These are phyloP conservation scores for Prunus mume DNA, from an alignment of 306 rosid genomes.

Conservation along the genomic window DNA sequence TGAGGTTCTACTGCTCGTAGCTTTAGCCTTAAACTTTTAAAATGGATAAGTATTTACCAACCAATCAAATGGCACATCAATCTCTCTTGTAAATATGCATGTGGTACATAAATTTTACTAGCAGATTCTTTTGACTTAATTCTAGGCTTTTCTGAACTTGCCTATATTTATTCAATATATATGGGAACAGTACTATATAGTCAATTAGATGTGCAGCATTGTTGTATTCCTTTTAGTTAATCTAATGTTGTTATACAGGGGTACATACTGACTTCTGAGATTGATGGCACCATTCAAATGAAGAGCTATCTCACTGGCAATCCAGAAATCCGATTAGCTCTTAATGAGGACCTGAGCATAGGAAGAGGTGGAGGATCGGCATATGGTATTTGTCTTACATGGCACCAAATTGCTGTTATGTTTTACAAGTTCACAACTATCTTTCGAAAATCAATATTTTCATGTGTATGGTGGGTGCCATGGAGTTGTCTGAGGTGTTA, in stretches of 20 bases:
- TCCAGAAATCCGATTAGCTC: constrained; percentile 86
- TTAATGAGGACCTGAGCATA: constrained; percentile 75
- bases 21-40: background rate
- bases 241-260: constrained; percentile 55
- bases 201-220: background rate
- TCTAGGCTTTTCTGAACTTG: background rate
- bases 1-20: background rate
- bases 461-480: constrained; percentile 19
- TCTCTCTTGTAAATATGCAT: background rate
- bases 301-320: constrained; percentile 83
- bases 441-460: background rate
- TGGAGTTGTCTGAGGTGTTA: constrained; percentile 8
- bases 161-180: background rate
- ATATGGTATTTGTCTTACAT: constrained; percentile 41
- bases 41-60: background rate
- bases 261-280: constrained; percentile 83
- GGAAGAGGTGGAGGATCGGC: constrained; percentile 57
- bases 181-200: background rate
- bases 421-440: background rate
- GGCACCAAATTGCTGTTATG: background rate
- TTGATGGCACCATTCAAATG: constrained; percentile 95
- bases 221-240: constrained; percentile 3
- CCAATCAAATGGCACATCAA: background rate
- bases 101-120: background rate
- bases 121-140: background rate